phyloP scores from a whole-genome alignment of 306 rosid species.

The Echinosophora koreensis region DNA sequence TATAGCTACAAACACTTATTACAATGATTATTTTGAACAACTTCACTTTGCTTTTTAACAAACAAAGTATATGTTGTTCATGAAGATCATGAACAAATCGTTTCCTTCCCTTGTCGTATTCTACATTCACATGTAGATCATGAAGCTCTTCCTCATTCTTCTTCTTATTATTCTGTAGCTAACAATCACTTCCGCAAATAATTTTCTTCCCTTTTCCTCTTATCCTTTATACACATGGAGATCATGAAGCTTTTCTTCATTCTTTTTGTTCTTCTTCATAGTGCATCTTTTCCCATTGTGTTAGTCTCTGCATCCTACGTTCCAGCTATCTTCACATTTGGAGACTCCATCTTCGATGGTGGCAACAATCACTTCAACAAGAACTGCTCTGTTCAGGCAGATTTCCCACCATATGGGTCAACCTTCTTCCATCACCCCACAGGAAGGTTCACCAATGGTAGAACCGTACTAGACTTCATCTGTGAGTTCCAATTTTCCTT shows the following conservation, averaged over 20 bases:
- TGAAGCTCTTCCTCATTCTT: too few relatives aligned
- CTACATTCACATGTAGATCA: too few relatives aligned
- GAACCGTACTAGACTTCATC: slow-evolving; percentile 51
- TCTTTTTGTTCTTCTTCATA: not conserved
- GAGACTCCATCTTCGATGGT: slow-evolving; percentile 54
- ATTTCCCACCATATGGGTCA: slow-evolving; percentile 58
- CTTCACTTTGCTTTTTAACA: too few relatives aligned
- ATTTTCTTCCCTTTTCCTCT: too few relatives aligned
- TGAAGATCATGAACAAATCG: too few relatives aligned
- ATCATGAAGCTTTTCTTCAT: slow-evolving; percentile 7
- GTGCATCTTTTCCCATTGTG: not conserved
- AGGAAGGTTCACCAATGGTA: slow-evolving; percentile 59
- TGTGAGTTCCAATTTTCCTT: slow-evolving; percentile 39
- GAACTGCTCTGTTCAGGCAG: slow-evolving; percentile 50
- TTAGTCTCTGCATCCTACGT: not conserved
- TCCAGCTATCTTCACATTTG: slow-evolving; percentile 47
- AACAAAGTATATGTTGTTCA: too few relatives aligned
- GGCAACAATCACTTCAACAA: slow-evolving; percentile 53
- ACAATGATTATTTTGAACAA: too few relatives aligned
- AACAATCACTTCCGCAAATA: too few relatives aligned
- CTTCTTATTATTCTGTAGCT: too few relatives aligned
- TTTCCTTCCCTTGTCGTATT: too few relatives aligned
- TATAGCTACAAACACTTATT: too few relatives aligned
- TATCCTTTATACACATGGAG: not conserved
- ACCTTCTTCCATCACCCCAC: slow-evolving; percentile 50